Percentiles rank a stretch among this genome's conserved stretches.
phyloP scores from a whole-genome alignment of 2,329 filamentous ascomycete species.

The Cytospora chrysosperma region DNA sequence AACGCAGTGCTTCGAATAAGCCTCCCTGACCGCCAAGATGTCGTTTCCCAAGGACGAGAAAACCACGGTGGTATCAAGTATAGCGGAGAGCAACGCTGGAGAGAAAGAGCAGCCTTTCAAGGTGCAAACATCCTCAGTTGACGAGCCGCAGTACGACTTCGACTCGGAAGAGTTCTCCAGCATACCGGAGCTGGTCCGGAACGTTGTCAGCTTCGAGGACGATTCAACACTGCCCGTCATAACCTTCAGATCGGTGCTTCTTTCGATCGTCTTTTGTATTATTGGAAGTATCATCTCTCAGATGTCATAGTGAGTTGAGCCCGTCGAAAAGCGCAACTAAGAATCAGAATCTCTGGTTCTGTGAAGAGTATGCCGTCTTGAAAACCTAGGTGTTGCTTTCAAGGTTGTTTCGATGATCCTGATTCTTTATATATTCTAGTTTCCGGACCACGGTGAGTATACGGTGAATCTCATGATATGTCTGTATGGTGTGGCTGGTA shows the following conservation, averaged over 20 bases:
- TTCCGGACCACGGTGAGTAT: slow-evolving; percentile 4
- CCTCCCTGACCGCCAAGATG: neutral
- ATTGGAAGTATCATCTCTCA: slow-evolving; percentile 26
- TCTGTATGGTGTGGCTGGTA: no score
- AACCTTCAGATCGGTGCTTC: slow-evolving; percentile 26
- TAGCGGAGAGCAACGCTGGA: neutral
- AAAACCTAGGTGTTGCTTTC: neutral
- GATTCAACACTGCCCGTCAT: slow-evolving; percentile 24
- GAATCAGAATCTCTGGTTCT: no score
- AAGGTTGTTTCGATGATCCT: no score
- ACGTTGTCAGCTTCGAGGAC: slow-evolving; percentile 28
- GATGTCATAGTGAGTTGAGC: slow-evolving; percentile 10
- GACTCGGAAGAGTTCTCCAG: slow-evolving; percentile 7
- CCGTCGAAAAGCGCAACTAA: no score
- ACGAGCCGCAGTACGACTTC: slow-evolving; percentile 15
- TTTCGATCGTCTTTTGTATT: slow-evolving; percentile 24
- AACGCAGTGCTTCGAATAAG: neutral
- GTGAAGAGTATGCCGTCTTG: no score
- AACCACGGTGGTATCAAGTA: neutral
- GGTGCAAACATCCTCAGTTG: neutral
- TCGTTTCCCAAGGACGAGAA: neutral
- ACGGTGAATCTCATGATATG: neutral
- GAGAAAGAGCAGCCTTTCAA: neutral
- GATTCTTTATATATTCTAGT: neutral
- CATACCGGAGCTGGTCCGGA: slow-evolving; percentile 27